A percentile compares a stretch with the other conserved stretches of the same genome.
phyloP scores from a whole-genome alignment of 495 filamentous ascomycete genomes.

The Xylona heveae region DNA sequence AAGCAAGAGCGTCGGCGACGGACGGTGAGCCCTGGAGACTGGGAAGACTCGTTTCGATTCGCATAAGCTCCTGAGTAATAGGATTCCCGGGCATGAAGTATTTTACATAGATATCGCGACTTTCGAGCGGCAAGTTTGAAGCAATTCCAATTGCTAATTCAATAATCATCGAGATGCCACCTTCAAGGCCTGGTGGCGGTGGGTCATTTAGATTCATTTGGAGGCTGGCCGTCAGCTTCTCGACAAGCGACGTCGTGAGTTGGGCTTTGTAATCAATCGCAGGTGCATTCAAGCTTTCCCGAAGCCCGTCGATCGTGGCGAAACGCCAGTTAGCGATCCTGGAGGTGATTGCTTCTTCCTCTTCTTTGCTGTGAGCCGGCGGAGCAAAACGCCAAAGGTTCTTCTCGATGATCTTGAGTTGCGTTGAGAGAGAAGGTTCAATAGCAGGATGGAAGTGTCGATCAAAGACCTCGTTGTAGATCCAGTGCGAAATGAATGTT shows the following conservation, averaged over 20 bases:
- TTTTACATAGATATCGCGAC: conserved; percentile 69
- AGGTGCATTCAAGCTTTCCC: conserved; percentile 38
- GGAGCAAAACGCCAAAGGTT: conserved; percentile 64
- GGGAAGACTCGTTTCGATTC: conserved; percentile 62
- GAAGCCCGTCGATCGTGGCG: conserved; percentile 79
- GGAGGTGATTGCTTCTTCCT: conserved; percentile 70
- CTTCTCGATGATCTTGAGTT: conserved; percentile 72
- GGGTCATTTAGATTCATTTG: conserved; percentile 54
- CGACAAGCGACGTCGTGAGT: conserved; percentile 46
- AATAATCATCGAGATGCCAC: conserved; percentile 73
- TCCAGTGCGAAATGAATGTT: conserved; percentile 72
- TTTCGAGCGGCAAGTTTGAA: conserved; percentile 72
- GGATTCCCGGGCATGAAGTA: conserved; percentile 56
- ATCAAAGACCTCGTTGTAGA: conserved; percentile 81
- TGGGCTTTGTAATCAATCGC: conserved; percentile 37
- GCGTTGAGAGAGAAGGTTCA: conserved; percentile 47
- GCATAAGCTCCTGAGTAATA: conserved; percentile 56
- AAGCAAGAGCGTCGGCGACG: conserved; percentile 17
- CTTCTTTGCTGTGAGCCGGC: conserved; percentile 52
- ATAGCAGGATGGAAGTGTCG: conserved; percentile 79
- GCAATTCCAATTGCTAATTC: conserved; percentile 78
- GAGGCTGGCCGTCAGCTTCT: conserved; percentile 46
- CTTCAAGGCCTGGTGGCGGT: conserved; percentile 53
- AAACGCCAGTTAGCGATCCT: conserved; percentile 86
- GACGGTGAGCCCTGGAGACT: conserved; percentile 34